Base-by-base conservation (phyloP, 805 yeast species). In the Spathaspora arborariae region DNA sequence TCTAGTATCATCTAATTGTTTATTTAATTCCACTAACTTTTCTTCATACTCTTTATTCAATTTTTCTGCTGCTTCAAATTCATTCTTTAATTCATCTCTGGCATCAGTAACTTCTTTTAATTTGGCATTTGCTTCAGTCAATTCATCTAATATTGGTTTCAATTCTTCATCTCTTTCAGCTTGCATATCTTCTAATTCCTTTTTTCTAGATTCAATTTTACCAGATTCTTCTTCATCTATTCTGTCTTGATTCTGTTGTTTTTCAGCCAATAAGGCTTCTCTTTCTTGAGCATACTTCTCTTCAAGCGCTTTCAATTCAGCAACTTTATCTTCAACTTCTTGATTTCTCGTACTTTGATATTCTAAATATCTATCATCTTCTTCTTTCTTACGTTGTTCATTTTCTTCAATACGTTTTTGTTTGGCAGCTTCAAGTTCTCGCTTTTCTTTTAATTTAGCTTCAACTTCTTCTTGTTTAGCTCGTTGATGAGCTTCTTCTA, bases 131-230 rank as follows among this genome's bases (percentile, higher is more conserved):
- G 82, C 86, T 24, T 56, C 56, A 50, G 69, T 72, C 56, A 80
- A 68, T 55, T 77, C 82, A 33, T 72, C 80, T 54, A 80, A 68
- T 18, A 75, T 62, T 41, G 88, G 88, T 42, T 76, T 74, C 52
- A 81, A 60, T 42, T 73, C 74, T 47, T 68, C 79, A 55, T 80
- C 83, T 54, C 74, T 73, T 55, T 76, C 83, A 11, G 68, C 65
- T 58, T 80, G 80, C 61, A 79, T 65, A 34, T 70, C 71, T 15
- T 62, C 65, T 58, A 78, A 76, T 45, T 76, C 80, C 11, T 60
- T 62, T 51, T 70, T 67, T 56, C 83, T 72, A 39, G 61, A 74
- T n/a, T 57, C 60, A 51, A 73, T 74, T 51, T 72, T 68, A 20
- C 59, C 75, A 2, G 61, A 64, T 54, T 78, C 80, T 48, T 67